Base-by-base conservation (phyloP, 1,139 yeast species). In the Blastobotrys petasosporus region DNA sequence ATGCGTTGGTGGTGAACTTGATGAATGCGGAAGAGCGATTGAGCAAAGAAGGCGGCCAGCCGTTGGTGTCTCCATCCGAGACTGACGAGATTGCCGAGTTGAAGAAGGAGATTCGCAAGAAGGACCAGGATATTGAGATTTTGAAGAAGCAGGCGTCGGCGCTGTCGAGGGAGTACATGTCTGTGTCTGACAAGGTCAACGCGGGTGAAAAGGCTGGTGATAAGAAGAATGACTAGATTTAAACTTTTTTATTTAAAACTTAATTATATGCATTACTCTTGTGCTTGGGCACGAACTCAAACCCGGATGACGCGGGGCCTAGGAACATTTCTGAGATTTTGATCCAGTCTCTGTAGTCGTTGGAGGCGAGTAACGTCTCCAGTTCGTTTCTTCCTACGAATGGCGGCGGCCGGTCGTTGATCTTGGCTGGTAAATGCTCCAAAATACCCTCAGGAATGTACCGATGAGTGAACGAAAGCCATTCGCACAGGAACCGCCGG, bases 321-420 rank as follows among this genome's bases (percentile, higher is more conserved):
- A 92, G 75, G 61, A 90, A 90, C 94, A 88, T 79, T 64, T 94
- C 98, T n/a, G 95, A 79, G 53, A 94, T 79, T 66, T 90, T 92
- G 64, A 92, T 85, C 99, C 99, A 92, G 66, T 92, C 98, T 59
- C 73, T 76, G 68, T 83, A 87, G 65, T 90, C 94, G 4, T 80
- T 70, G 38, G 94, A 82, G 0, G 94, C 97, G 54, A 92, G 71
- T 56, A 88, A 71, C 0, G 96, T 88, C 66, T 92, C 99, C 60
- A 90, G 67, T 51, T 92, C 98, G 63, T 86, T 80, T 65, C 99
- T 79, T n/a, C 97, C 97, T 57, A 70, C 76, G 95, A 97, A 94
- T 51, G 78, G 74, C 28, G 95, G 95, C 16, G 98, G 96, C 61
- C 98, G 79, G 66, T 92, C 94, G 63, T 92, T 94, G 58, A 92